Conservation (phyloP, 768 basidiomycete species). For the Pleurotus eryngii region DNA sequence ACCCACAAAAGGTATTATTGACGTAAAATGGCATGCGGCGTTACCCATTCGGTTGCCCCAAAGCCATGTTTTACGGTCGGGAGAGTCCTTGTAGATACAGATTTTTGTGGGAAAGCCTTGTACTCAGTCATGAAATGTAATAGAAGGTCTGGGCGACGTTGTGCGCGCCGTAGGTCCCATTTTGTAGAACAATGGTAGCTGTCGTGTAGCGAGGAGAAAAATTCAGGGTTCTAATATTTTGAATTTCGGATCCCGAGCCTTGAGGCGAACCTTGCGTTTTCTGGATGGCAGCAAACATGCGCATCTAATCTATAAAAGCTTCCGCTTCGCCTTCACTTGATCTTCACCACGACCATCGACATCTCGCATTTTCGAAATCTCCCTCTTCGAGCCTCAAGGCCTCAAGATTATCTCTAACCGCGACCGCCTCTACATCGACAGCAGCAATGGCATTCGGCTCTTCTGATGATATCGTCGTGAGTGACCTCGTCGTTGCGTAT, state of each 20-base stretch:
- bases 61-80: background rate
- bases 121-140: background rate
- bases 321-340: conserved; percentile 22
- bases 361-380: conserved; percentile 13
- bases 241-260: conserved; percentile 30
- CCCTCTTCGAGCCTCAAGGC: conserved; percentile 14
- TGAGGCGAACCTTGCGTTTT: conserved; percentile 48
- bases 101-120: too few relatives aligned
- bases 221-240: conserved; percentile 12
- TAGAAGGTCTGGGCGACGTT: background rate
- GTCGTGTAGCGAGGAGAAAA: conserved; percentile 2
- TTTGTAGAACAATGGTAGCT: conserved; percentile 4
- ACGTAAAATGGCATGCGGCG: conserved; percentile 2
- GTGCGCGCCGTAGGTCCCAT: background rate
- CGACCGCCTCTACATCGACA: conserved; percentile 25
- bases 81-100: too few relatives aligned
- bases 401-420: conserved; percentile 13
- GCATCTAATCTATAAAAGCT: conserved; percentile 52
- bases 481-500: conserved; percentile 8
- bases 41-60: background rate
- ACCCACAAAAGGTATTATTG: background rate
- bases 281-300: conserved; percentile 18
- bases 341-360: conserved; percentile 20
- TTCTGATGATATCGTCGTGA: conserved; percentile 34
- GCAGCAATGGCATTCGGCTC: conserved; percentile 3